phyloP scores from a whole-genome alignment of 1,284 basidiomycete species.

The Mrakiaceae sp. region DNA sequence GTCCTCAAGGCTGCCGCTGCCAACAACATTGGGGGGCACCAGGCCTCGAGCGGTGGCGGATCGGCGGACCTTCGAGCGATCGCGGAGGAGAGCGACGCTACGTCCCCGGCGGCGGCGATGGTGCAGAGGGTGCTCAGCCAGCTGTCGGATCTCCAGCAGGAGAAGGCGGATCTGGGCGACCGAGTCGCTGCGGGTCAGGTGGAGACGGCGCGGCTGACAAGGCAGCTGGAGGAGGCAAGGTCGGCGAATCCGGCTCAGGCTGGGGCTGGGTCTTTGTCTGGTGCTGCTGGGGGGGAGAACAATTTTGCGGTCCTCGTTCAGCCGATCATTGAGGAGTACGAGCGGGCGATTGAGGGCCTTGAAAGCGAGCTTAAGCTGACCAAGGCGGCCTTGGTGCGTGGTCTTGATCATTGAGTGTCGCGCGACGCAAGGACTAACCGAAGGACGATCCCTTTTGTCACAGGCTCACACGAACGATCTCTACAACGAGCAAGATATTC shows the following conservation, averaged over 20 bases:
- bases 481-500: constrained; percentile 77
- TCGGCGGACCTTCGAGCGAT: constrained; percentile 55
- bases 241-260: constrained; percentile 17
- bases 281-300: constrained; percentile 49
- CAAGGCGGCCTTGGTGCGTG: constrained; percentile 56
- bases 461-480: constrained; percentile 74
- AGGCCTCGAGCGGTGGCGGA: constrained; percentile 6
- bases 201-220: constrained; percentile 31
- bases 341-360: constrained; percentile 89
- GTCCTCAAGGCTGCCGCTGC: constrained; percentile 43
- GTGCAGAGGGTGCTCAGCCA: constrained; percentile 24
- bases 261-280: constrained; percentile 18
- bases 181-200: constrained; percentile 30
- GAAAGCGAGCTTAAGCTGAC: constrained; percentile 79
- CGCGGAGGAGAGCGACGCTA: constrained; percentile 47
- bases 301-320: constrained; percentile 95
- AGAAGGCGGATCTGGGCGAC: constrained; percentile 33
- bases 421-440: neutral
- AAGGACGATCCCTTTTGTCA: neutral
- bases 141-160: constrained; percentile 29
- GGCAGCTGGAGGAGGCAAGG: constrained; percentile 33
- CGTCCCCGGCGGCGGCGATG: constrained; percentile 67
- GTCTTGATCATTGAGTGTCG: constrained; percentile 13
- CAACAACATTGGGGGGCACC: no score
- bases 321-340: constrained; percentile 96